Conservation (phyloP, 2,329 filamentous ascomycete species). For the Aspergillus novoparasiticus region DNA sequence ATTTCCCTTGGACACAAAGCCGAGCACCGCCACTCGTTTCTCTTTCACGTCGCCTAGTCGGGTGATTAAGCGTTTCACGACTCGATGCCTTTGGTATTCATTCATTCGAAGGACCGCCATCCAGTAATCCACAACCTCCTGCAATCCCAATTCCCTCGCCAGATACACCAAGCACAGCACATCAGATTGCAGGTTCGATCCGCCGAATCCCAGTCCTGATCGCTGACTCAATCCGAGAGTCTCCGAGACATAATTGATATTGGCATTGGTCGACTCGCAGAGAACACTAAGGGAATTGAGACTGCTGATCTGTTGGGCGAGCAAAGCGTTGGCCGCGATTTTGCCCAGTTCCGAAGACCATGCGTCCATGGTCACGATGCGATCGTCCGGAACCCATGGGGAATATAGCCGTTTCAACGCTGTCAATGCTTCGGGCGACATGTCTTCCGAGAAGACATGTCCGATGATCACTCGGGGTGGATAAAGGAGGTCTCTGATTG, state of each 20-base stretch:
- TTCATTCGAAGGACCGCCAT: slow-evolving; percentile 19
- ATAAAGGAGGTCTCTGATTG: slow-evolving; percentile 17
- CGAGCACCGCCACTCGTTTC: slow-evolving; percentile 13
- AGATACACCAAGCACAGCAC: slow-evolving; percentile 21
- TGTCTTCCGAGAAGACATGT: slow-evolving; percentile 19
- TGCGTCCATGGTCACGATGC: slow-evolving; percentile 26
- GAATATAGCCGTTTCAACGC: slow-evolving; percentile 22
- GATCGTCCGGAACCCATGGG: slow-evolving; percentile 20
- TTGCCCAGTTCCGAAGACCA: slow-evolving; percentile 21
- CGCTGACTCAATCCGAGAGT: slow-evolving; percentile 13
- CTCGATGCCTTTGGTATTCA: slow-evolving; percentile 5
- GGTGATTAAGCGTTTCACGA: slow-evolving; percentile 4
- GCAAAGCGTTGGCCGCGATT: slow-evolving; percentile 15
- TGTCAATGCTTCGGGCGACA: slow-evolving; percentile 16
- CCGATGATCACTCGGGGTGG: slow-evolving; percentile 24
- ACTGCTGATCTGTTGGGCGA: slow-evolving; percentile 21
- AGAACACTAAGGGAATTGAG: slow-evolving; percentile 14
- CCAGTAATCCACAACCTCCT: slow-evolving; percentile 25
- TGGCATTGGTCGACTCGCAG: slow-evolving; percentile 19
- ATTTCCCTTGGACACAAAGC: slow-evolving; percentile 7
- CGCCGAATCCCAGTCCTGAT: slow-evolving; percentile 5
- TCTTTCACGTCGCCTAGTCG: slow-evolving; percentile 1
- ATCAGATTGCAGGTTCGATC: slow-evolving; percentile 12
- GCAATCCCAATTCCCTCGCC: slow-evolving; percentile 19
- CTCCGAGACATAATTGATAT: slow-evolving; percentile 14